Evolutionary conservation across 2,329 filamentous ascomycete genomes (phyloP).

Genomic region (Diaporthe eres): DNA sequence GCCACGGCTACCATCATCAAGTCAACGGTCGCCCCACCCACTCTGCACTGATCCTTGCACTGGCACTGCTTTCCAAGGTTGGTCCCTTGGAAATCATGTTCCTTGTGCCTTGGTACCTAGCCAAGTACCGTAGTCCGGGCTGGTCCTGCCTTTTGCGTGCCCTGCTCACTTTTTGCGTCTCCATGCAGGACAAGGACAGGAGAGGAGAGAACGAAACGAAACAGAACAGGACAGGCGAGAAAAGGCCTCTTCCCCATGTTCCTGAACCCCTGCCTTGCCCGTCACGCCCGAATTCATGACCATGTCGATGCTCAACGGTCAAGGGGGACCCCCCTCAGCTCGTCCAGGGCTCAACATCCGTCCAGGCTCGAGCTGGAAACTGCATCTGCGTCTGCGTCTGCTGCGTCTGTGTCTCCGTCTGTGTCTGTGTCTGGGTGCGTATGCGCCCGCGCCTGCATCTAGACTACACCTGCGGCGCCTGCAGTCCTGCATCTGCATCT

Average conservation of each 20-base stretch:
- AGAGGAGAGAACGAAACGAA: neutral
- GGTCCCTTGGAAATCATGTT: neutral
- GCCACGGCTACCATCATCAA: constrained; percentile 18
- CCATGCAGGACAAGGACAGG: constrained; percentile 8
- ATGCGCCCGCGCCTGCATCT: constrained; percentile 9
- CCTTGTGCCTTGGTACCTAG: neutral
- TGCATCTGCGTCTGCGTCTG: neutral
- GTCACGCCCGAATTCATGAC: neutral
- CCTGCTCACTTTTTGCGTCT: neutral
- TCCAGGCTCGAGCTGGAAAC: constrained; percentile 10
- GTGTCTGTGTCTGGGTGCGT: constrained; percentile 4
- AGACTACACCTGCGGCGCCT: constrained; percentile 15
- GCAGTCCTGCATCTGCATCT: constrained; percentile 27
- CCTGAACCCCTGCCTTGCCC: neutral
- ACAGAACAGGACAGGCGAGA: neutral
- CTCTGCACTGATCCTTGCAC: constrained; percentile 29
- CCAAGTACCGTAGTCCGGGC: constrained; percentile 2
- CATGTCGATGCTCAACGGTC: constrained; percentile 20
- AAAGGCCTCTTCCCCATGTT: neutral
- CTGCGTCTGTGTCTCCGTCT: neutral
- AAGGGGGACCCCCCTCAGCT: constrained; percentile 1
- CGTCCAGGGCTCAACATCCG: constrained; percentile 7
- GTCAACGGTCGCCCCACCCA: constrained; percentile 36
- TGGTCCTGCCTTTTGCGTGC: constrained; percentile 8
- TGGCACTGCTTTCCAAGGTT: constrained; percentile 26